phyloP scores from a whole-genome alignment of 257 asterid genomes.

The Nicotiana tabacum region DNA sequence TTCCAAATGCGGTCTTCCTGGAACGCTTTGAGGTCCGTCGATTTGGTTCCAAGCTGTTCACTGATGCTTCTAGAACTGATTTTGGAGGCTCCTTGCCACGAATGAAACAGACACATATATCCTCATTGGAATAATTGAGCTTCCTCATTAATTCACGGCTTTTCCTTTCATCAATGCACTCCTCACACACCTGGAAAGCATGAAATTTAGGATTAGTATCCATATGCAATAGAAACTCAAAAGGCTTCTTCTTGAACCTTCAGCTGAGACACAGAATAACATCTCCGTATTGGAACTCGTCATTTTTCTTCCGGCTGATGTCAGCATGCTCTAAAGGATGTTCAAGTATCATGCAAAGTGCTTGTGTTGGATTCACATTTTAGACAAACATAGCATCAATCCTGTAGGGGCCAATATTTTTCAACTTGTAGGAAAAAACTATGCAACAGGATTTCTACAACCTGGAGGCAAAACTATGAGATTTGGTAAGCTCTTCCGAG shows the following conservation, averaged over 20 bases:
- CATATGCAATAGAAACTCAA: not conserved
- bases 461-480: not conserved
- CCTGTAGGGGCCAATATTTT: not conserved
- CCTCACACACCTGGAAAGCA: conserved; percentile 74
- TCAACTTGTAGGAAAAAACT: conserved; percentile 1
- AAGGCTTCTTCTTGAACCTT: not conserved
- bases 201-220: not conserved
- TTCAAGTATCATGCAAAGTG: not conserved
- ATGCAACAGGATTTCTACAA: not conserved
- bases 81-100: conserved; percentile 95
- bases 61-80: conserved; percentile 83
- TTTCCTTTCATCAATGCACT: conserved; percentile 91
- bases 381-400: not conserved
- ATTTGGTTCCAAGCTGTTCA: conserved; percentile 49
- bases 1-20: conserved; percentile 73
- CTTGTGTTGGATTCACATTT: not conserved
- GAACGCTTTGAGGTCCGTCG: conserved; percentile 96
- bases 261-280: not conserved
- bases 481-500: not conserved
- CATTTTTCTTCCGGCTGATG: not conserved
- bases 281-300: not conserved
- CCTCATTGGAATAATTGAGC: conserved; percentile 77
- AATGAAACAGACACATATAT: conserved; percentile 74
- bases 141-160: conserved; percentile 85
- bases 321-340: not conserved